phyloP scores from a whole-genome alignment of 129 eudicot species.

The Escallonia herrerae region DNA sequence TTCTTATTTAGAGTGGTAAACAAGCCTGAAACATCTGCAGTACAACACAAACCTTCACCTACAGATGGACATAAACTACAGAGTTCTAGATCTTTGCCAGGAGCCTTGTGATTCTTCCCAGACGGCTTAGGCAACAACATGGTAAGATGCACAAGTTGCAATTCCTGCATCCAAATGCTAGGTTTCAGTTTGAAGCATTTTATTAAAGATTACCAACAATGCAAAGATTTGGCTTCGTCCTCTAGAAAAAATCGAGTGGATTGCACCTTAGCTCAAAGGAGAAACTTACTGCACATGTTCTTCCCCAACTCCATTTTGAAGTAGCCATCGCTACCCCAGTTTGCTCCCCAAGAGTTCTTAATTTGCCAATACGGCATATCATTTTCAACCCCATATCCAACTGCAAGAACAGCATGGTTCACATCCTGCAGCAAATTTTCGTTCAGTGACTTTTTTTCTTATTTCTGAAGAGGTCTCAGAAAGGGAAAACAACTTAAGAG shows the following conservation, averaged over 20 bases:
- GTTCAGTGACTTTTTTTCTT: background rate
- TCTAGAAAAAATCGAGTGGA: no score
- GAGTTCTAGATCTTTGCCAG: constrained; percentile 1
- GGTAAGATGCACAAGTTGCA: constrained; percentile 98
- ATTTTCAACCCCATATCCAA: constrained; percentile 87
- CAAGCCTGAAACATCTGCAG: background rate
- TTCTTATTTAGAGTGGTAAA: no score
- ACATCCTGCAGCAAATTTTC: constrained; percentile 57
- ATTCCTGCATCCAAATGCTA: constrained; percentile 51
- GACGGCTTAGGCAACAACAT: constrained; percentile 52
- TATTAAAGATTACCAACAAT: background rate
- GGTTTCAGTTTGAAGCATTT: constrained; percentile 1
- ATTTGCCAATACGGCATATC: constrained; percentile 91
- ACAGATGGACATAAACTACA: constrained; percentile 4
- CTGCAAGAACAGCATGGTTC: constrained; percentile 99
- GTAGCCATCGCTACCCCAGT: constrained; percentile 93
- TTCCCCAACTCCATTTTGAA: constrained; percentile 97
- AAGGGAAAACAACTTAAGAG: background rate
- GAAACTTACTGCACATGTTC: constrained; percentile 93
- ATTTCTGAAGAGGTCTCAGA: background rate
- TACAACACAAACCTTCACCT: constrained; percentile 7
- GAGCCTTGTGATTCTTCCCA: constrained; percentile 1
- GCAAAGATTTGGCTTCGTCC: no score
- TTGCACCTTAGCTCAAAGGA: background rate
- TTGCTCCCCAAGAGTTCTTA: constrained; percentile 97